Evolutionary conservation across 345 rosid genomes (phyloP), one percentile per base, ranked within the genome.

Genomic region (Bretschneidera sinensis): DNA sequence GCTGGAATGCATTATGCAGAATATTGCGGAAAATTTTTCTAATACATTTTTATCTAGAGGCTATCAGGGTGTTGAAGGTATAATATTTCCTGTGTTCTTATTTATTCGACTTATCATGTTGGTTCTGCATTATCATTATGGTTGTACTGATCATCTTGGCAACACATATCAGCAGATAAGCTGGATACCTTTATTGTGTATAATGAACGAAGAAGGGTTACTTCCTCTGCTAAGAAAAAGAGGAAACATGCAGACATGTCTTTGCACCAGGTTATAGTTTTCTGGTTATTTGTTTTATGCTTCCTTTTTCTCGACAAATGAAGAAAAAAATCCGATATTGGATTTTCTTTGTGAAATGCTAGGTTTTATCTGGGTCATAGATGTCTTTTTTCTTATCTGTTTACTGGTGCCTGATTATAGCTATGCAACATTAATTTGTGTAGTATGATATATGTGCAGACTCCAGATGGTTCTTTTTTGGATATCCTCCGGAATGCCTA

Each of bases 1-100:
- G 77, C 80, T 92, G 70, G 98, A 92, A 73, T 92, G 97, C 81
- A 89, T 97, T 8, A 89, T 92, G 98, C 97, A 92, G 76, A 92
- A 92, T 79, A 85, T 87, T 80, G 96, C 96, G 4, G 96, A 92
- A 65, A 85, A 77, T 74, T 87, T 92, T 73, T 68, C 63, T 21
- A 92, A 81, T 73, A 67, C 79, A 17, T 85, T 81, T 75, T 25
- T 73, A 51, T 89, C 94, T 18, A 85, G 89, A 74, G 64, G 80
- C 70, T 81, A 78, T 71, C 75, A 83, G 66, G 83, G 50, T 61
- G 78, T 80, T 19, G 91, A 87, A 85, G 97, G 97, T 92, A 74
- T 52, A n/a, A 2, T 47, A 59, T 34, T 64, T 55, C 43, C 33
- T 59, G 10, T 50, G 48, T 71, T 43, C 34, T 57, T 56, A 43